phyloP scores from a whole-genome alignment of 2,329 filamentous ascomycete genomes.

The Tympanopsis confertula region DNA sequence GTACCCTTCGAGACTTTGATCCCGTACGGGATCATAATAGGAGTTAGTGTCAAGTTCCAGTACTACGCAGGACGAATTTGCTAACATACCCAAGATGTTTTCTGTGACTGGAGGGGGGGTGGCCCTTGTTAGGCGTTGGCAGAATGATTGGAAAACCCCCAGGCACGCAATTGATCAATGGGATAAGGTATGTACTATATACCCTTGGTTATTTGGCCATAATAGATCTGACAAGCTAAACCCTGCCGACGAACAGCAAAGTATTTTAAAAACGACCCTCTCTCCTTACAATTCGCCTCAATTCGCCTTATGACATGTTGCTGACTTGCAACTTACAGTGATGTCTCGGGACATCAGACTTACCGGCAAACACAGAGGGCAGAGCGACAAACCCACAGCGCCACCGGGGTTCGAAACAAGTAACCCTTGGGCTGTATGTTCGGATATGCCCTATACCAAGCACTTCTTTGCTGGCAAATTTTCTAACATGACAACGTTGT shows the following conservation, averaged over 20 bases:
- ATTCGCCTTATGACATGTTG: slow-evolving; percentile 1
- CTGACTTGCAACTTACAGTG: slow-evolving; percentile 28
- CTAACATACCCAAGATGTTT: slow-evolving; percentile 40
- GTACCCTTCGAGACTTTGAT: slow-evolving; percentile 53
- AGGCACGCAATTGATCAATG: slow-evolving; percentile 51
- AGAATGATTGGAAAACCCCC: slow-evolving; percentile 48
- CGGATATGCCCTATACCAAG: slow-evolving; percentile 1
- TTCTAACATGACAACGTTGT: too few species aligned
- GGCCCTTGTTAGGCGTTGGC: slow-evolving; percentile 40
- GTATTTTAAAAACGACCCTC: not conserved
- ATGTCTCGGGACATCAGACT: slow-evolving; percentile 53
- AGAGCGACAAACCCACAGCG: slow-evolving; percentile 40
- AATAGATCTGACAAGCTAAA: slow-evolving; percentile 1
- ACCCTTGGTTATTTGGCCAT: not conserved
- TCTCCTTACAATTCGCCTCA: too few species aligned
- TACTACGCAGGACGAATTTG: slow-evolving; percentile 1
- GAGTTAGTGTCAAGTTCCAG: slow-evolving; percentile 28
- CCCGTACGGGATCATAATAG: slow-evolving; percentile 53
- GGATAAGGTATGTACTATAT: slow-evolving; percentile 38
- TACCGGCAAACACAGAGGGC: slow-evolving; percentile 45
- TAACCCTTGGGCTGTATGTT: slow-evolving; percentile 51
- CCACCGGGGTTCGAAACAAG: slow-evolving; percentile 49
- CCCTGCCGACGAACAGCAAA: not conserved
- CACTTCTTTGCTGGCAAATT: slow-evolving; percentile 1
- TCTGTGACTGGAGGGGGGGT: slow-evolving; percentile 46